Conservation (phyloP, 345 rosid species). For the Camelina laxa region DNA sequence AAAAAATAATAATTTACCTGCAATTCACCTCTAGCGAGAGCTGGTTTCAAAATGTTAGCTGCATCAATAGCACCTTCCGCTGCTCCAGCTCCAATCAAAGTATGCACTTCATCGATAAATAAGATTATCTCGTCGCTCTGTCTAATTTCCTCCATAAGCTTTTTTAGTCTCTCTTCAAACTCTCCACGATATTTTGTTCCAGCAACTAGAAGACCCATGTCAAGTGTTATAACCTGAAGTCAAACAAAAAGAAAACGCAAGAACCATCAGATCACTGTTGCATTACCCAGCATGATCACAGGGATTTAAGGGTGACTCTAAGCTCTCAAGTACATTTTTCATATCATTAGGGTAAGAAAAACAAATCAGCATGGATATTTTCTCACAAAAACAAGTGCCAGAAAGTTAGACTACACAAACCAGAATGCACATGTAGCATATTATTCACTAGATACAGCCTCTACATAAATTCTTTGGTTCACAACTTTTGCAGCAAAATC, state of each 20-base stretch:
- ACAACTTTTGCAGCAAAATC: not conserved
- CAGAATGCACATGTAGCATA: not conserved
- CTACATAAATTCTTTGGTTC: not conserved
- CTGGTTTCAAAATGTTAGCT: slow-evolving; percentile 95
- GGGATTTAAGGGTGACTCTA: not conserved
- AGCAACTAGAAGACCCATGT: slow-evolving; percentile 99
- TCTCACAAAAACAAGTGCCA: not conserved
- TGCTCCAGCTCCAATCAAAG: slow-evolving; percentile 97
- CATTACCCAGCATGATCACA: not conserved
- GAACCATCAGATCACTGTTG: slow-evolving; percentile 15
- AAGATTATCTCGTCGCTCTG: slow-evolving; percentile 97
- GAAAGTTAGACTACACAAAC: not conserved
- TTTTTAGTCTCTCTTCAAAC: slow-evolving; percentile 97
- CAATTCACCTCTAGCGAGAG: slow-evolving; percentile 99
- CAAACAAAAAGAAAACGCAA: slow-evolving; percentile 21
- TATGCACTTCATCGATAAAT: slow-evolving; percentile 98
- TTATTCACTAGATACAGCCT: not conserved
- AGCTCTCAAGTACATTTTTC: slow-evolving; percentile 7
- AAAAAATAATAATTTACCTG: slow-evolving; percentile 61
- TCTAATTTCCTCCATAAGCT: slow-evolving; percentile 98
- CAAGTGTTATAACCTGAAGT: slow-evolving; percentile 86
- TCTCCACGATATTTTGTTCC: slow-evolving; percentile 99
- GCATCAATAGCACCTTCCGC: slow-evolving; percentile 99
- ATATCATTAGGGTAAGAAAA: not conserved
- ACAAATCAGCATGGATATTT: not conserved